phyloP scores from a whole-genome alignment of 768 basidiomycete species.

The Amyloporia xantha region DNA sequence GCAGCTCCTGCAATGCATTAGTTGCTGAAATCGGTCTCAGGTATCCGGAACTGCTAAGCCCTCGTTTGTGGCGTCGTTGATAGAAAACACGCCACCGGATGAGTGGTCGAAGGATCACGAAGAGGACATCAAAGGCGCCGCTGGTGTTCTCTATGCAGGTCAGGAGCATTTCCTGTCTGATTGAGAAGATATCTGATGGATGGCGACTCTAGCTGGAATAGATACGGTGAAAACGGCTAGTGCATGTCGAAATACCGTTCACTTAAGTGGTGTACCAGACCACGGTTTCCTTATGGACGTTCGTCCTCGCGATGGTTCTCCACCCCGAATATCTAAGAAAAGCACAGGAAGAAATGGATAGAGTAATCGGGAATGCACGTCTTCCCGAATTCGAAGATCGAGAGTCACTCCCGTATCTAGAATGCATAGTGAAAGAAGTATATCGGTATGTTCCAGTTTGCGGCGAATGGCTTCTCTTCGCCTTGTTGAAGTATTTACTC shows the following conservation, averaged over 20 bases:
- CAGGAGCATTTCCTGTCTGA: not conserved
- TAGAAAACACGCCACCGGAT: slow-evolving; percentile 9
- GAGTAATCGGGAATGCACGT: slow-evolving; percentile 32
- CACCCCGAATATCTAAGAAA: slow-evolving; percentile 32
- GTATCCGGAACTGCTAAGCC: slow-evolving; percentile 14
- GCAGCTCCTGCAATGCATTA: not conserved
- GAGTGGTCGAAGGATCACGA: slow-evolving; percentile 11
- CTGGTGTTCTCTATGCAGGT: slow-evolving; percentile 20
- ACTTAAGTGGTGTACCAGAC: slow-evolving; percentile 24
- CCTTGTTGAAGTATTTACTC: not conserved
- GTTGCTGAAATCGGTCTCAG: slow-evolving; percentile 3
- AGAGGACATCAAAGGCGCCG: slow-evolving; percentile 16
- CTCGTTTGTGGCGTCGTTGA: slow-evolving; percentile 11
- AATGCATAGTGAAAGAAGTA: slow-evolving; percentile 33
- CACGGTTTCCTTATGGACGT: slow-evolving; percentile 30
- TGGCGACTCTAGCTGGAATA: slow-evolving; percentile 14
- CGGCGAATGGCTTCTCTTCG: not conserved
- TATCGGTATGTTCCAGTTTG: slow-evolving; percentile 11
- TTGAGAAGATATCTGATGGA: not conserved
- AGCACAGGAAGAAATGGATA: slow-evolving; percentile 39
- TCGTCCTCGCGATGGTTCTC: slow-evolving; percentile 35
- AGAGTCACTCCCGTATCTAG: slow-evolving; percentile 34
- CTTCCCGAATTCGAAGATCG: slow-evolving; percentile 35
- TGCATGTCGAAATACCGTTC: not conserved
- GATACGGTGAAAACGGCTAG: slow-evolving; percentile 14